Conservation (phyloP, 495 filamentous ascomycete species). For the Bacidia rubella region DNA sequence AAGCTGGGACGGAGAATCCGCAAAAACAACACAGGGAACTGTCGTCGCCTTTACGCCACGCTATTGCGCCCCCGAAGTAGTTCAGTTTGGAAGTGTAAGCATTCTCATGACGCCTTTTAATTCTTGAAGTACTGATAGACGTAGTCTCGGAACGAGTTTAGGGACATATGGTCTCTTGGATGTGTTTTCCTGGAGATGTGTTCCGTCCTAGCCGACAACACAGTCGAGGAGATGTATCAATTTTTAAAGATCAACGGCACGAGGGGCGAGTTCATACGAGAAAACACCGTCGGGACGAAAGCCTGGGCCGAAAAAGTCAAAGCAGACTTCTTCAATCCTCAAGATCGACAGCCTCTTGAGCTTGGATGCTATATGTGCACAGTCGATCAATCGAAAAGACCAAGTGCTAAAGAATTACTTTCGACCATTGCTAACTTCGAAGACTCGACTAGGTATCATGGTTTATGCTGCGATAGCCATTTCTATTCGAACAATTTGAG, state of each 20-base stretch:
- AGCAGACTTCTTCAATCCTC: neutral
- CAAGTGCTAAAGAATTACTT: conserved; percentile 4
- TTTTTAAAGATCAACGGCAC: conserved; percentile 8
- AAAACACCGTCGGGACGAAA: conserved; percentile 4
- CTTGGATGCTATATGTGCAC: conserved; percentile 1
- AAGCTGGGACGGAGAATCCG: conserved; percentile 16
- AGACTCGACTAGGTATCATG: neutral
- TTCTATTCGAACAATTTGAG: too few relatives aligned
- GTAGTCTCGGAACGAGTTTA: conserved; percentile 6
- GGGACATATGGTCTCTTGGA: conserved; percentile 29
- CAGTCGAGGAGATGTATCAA: conserved; percentile 5
- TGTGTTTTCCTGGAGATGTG: conserved; percentile 29
- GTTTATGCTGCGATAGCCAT: conserved; percentile 5
- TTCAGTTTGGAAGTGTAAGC: conserved; percentile 1
- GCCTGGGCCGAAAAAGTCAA: conserved; percentile 9
- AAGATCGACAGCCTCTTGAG: conserved; percentile 5
- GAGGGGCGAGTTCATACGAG: conserved; percentile 1
- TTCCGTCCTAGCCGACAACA: conserved; percentile 16
- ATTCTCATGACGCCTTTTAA: neutral
- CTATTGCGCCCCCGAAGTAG: conserved; percentile 24
- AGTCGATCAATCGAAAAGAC: conserved; percentile 4
- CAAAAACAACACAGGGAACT: conserved; percentile 16
- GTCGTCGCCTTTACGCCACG: conserved; percentile 9
- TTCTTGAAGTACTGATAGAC: neutral
- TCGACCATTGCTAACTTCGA: neutral